Evolutionary conservation across 139 green algal species (phyloP).

Genomic region (Ettlia oleoabundans): DNA sequence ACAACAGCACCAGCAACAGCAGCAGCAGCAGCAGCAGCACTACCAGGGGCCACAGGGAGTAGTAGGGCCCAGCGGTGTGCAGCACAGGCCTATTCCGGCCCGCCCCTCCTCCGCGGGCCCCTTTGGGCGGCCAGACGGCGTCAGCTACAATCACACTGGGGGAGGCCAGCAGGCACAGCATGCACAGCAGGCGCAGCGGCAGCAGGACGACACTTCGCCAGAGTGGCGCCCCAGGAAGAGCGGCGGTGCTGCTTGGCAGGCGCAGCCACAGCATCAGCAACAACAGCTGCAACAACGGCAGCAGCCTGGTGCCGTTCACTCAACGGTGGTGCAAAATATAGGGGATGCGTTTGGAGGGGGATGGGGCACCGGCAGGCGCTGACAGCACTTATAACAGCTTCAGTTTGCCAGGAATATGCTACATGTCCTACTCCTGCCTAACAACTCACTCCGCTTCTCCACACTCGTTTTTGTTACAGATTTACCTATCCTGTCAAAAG

Average conservation of each 20-base stretch:
- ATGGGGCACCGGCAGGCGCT: too few relatives aligned
- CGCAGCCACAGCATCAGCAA: background rate
- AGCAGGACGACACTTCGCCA: background rate
- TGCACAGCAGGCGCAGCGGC: background rate
- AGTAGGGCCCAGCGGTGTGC: background rate
- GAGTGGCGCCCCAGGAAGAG: slow-evolving; percentile 23
- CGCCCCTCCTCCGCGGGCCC: slow-evolving; percentile 11
- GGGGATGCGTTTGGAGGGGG: slow-evolving; percentile 14
- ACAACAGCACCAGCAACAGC: background rate
- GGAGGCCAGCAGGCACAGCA: background rate
- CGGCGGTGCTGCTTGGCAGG: background rate
- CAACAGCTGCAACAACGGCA: background rate
- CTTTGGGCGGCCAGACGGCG: background rate
- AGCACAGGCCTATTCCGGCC: background rate
- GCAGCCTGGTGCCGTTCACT: background rate
- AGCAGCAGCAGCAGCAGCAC: slow-evolving; percentile 5
- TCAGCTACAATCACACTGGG: background rate
- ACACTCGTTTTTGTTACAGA: too few relatives aligned
- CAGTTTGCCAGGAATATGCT: too few relatives aligned
- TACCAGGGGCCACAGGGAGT: slow-evolving; percentile 3
- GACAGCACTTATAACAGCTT: too few relatives aligned
- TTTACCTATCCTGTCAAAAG: too few relatives aligned
- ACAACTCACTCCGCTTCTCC: too few relatives aligned
- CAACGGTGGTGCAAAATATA: background rate
- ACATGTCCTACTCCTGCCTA: too few relatives aligned